These are phyloP conservation scores for Daldinia decipiens DNA, from an alignment of 495 filamentous ascomycete species.

Conservation along the genomic window DNA sequence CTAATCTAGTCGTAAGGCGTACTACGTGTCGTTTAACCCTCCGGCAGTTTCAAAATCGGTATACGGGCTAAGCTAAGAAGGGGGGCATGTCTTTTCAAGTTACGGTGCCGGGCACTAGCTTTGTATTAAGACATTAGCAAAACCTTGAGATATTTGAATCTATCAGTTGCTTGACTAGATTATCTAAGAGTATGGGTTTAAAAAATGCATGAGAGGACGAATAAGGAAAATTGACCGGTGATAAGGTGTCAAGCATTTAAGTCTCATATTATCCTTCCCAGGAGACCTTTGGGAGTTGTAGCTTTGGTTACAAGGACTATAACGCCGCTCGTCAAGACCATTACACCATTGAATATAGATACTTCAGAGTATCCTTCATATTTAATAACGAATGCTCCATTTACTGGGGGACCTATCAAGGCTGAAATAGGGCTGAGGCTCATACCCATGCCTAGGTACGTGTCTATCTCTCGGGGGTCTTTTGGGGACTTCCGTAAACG, in stretches of 20 bases:
- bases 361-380: slow-evolving; percentile 55
- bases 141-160: not conserved
- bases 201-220: not conserved
- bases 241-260: not conserved
- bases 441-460: slow-evolving; percentile 67
- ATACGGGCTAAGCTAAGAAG: not conserved
- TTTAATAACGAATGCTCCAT: slow-evolving; percentile 57
- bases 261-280: slow-evolving; percentile 25
- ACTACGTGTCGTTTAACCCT: not conserved
- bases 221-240: not conserved
- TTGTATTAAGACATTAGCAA: not conserved
- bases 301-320: slow-evolving; percentile 25
- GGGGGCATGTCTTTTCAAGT: not conserved
- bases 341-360: slow-evolving; percentile 60
- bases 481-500: slow-evolving; percentile 54
- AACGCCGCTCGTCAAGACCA: slow-evolving; percentile 17
- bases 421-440: slow-evolving; percentile 54
- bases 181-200: not conserved
- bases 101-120: not conserved
- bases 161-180: not conserved
- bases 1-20: not conserved
- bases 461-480: slow-evolving; percentile 60
- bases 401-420: slow-evolving; percentile 64
- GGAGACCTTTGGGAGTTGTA: slow-evolving; percentile 25
- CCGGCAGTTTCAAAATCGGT: not conserved